Base-by-base conservation (phyloP, 2,329 filamentous ascomycete genomes). In the Colletotrichum cordylinicola region DNA sequence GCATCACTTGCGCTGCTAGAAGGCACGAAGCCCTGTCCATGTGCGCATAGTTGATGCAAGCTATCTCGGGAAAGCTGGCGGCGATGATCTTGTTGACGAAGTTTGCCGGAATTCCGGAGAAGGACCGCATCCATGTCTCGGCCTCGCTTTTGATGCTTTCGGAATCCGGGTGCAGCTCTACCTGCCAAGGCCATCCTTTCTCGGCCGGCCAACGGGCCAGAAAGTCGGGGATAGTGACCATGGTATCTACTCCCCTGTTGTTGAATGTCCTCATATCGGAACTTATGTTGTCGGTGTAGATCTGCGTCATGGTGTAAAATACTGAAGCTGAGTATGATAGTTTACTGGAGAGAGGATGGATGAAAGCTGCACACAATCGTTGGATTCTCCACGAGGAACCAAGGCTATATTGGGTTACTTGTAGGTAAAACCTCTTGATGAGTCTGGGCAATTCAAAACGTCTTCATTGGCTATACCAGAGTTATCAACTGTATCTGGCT, bases 141-240 rank as follows among this genome's bases (percentile, higher is more conserved):
- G n/a, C 43, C 43, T 52, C 43, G 0, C 0, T 52, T 0, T 24
- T 21, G 1, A 52, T 1, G 43, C 6, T 52, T 21, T 52, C 43
- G n/a, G 43, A 52, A 21, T 52, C 10, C 13, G n/a, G n/a, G 2
- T 24, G 43, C n/a, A 24, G 43, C 43, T 52, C 43, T 21, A 21
- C n/a, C 0, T 2, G 43, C n/a, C n/a, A 52, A 21, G 12, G n/a
- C 6, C n/a, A 52, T 52, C 12, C 43, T 52, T 52, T 52, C 10
- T 21, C 43, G 2, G n/a, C n/a, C 43, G 43, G n/a, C 43, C 43
- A 52, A 1, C 3, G 6, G n/a, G n/a, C 43, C n/a, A 52, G 3
- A 52, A 52, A 52, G 10, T 21, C 43, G 12, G 43, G 43, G 1
- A 21, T 52, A 1, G 43, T 21, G n/a, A 52, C 0, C 10, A 52